These are phyloP conservation scores for Diaporthe ampelina DNA, from an alignment of 2,329 filamentous ascomycete genomes.

Conservation along the genomic window DNA sequence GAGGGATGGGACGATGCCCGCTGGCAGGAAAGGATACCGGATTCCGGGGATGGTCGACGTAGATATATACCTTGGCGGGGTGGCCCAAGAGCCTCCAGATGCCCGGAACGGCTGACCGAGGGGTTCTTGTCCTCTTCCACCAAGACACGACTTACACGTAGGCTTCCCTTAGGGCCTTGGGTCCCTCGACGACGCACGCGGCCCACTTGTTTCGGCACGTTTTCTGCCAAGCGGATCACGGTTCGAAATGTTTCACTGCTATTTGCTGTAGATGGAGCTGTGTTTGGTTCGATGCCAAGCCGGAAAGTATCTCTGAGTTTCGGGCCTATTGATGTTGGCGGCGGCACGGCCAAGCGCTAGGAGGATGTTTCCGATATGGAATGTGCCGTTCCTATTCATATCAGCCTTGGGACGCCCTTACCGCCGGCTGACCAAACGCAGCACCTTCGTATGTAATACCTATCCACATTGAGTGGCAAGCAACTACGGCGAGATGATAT, in stretches of 20 bases:
- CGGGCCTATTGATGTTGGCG: constrained; percentile 13
- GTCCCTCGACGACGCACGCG: neutral
- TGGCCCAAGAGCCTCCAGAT: constrained; percentile 23
- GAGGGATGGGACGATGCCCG: neutral
- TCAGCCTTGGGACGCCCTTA: neutral
- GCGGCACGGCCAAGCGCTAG: constrained; percentile 20
- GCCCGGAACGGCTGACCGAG: constrained; percentile 23
- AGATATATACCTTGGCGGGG: constrained; percentile 14
- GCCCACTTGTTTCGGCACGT: constrained; percentile 25
- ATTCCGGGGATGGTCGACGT: constrained; percentile 22
- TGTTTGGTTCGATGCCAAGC: constrained; percentile 23
- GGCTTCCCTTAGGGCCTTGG: neutral
- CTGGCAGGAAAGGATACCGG: neutral
- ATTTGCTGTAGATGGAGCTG: neutral
- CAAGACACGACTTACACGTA: neutral
- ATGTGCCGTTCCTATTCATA: neutral
- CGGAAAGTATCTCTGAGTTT: constrained; percentile 23
- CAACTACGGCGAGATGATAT: neutral
- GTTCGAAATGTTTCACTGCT: constrained; percentile 5
- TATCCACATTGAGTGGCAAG: neutral
- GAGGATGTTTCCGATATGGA: constrained; percentile 17
- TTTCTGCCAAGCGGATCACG: constrained; percentile 7
- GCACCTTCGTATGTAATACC: too few species aligned
- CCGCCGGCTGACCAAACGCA: neutral
- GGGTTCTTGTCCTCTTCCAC: neutral